Percentiles rank a stretch among this genome's conserved stretches.
These are phyloP conservation scores for Xylaria longipes DNA, from an alignment of 495 filamentous ascomycete genomes.

Conservation along the genomic window DNA sequence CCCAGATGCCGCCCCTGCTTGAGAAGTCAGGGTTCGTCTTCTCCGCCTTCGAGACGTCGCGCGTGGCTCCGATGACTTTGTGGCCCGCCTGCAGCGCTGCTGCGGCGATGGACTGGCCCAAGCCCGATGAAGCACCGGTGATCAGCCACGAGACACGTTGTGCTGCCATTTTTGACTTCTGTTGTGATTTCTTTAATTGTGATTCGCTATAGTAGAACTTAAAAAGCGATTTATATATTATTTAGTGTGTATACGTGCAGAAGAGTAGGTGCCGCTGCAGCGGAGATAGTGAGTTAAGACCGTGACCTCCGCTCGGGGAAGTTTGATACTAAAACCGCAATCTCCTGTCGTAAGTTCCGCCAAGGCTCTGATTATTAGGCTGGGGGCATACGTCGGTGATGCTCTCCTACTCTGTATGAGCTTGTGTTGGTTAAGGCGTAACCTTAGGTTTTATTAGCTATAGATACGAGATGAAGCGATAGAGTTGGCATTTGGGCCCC, in stretches of 20 bases:
- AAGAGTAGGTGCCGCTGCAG: background rate
- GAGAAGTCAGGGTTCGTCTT: conserved; percentile 36
- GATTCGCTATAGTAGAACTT: background rate
- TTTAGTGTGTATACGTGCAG: background rate
- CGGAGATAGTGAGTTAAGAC: conserved; percentile 16
- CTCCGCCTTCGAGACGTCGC: conserved; percentile 34
- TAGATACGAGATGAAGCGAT: background rate
- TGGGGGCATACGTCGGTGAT: background rate
- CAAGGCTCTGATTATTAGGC: background rate
- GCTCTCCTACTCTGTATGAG: background rate
- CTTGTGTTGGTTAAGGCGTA: background rate
- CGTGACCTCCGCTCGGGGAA: background rate
- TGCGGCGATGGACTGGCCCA: conserved; percentile 53
- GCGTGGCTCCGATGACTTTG: conserved; percentile 59
- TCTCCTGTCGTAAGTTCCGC: background rate
- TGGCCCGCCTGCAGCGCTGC: conserved; percentile 53
- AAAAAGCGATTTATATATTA: background rate
- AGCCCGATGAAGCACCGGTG: conserved; percentile 59
- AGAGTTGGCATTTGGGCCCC: no score
- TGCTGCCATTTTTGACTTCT: conserved; percentile 1
- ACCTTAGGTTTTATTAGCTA: background rate
- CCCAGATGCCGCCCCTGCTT: conserved; percentile 35
- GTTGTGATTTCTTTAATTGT: background rate
- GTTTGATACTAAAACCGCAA: background rate
- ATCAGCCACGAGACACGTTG: conserved; percentile 51